These are phyloP conservation scores for Suhomyces terraborum DNA, from an alignment of 1,139 yeast genomes.

Conservation along the genomic window DNA sequence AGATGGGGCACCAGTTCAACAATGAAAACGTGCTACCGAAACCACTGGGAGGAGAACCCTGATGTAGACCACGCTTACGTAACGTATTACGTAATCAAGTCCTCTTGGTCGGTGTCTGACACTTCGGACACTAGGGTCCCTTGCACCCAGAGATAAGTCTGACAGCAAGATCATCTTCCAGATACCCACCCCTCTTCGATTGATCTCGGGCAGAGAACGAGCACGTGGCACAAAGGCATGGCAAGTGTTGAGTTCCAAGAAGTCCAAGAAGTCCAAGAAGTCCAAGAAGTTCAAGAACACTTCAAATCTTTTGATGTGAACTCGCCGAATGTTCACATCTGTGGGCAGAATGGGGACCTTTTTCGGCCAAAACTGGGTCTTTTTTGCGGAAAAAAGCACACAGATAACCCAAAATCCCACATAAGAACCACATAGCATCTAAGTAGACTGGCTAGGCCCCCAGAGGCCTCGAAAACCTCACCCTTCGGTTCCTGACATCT, in stretches of 20 bases:
- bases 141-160: too few relatives aligned
- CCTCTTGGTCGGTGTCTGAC: not conserved
- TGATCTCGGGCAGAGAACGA: not conserved
- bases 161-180: too few relatives aligned
- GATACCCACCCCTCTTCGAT: too few relatives aligned
- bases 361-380: not conserved
- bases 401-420: too few relatives aligned
- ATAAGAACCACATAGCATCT: not conserved
- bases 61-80: not conserved
- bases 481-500: not conserved
- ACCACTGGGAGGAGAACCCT: too few relatives aligned
- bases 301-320: not conserved
- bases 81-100: not conserved
- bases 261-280: conserved; percentile 4
- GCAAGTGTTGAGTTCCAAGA: not conserved
- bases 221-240: not conserved
- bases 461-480: not conserved
- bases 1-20: conserved; percentile 2
- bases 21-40: conserved; percentile 1
- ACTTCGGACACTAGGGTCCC: too few relatives aligned
- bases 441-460: too few relatives aligned
- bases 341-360: not conserved
- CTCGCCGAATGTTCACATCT: not conserved
- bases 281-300: not conserved
- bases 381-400: not conserved